These are phyloP conservation scores for Trichoderma aggressivum DNA, from an alignment of 2,329 filamentous ascomycete species.

Conservation along the genomic window DNA sequence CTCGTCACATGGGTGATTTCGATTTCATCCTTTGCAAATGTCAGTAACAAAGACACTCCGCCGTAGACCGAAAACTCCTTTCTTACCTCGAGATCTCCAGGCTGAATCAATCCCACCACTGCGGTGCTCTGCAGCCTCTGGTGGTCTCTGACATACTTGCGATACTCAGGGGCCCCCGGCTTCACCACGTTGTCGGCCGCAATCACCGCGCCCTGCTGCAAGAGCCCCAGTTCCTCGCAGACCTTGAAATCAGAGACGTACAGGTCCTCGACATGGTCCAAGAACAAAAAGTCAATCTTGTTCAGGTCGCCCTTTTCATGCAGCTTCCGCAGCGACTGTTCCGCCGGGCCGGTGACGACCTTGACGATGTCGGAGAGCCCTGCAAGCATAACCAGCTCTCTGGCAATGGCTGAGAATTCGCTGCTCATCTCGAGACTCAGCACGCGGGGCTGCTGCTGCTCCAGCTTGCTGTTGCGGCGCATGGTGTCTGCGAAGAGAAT, in stretches of 20 bases:
- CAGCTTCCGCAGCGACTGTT: constrained; percentile 61
- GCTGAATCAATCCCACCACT: constrained; percentile 1
- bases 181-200: constrained; percentile 69
- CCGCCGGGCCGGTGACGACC: constrained; percentile 67
- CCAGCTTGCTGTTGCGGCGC: constrained; percentile 40
- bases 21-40: background rate
- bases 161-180: constrained; percentile 60
- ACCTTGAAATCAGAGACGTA: constrained; percentile 74
- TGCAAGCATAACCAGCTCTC: constrained; percentile 67
- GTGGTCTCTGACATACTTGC: background rate
- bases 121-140: background rate
- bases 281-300: constrained; percentile 68
- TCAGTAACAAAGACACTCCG: background rate
- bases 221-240: constrained; percentile 66
- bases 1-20: background rate
- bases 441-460: constrained; percentile 62
- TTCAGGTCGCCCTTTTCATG: constrained; percentile 50
- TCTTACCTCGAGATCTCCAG: constrained; percentile 11
- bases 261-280: constrained; percentile 77
- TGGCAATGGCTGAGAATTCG: constrained; percentile 68
- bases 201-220: constrained; percentile 60
- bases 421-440: constrained; percentile 71
- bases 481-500: constrained; percentile 70
- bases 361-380: constrained; percentile 68
- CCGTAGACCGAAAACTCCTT: background rate